These are phyloP conservation scores for Russula ochroleuca DNA, from an alignment of 768 basidiomycete species.

Conservation along the genomic window DNA sequence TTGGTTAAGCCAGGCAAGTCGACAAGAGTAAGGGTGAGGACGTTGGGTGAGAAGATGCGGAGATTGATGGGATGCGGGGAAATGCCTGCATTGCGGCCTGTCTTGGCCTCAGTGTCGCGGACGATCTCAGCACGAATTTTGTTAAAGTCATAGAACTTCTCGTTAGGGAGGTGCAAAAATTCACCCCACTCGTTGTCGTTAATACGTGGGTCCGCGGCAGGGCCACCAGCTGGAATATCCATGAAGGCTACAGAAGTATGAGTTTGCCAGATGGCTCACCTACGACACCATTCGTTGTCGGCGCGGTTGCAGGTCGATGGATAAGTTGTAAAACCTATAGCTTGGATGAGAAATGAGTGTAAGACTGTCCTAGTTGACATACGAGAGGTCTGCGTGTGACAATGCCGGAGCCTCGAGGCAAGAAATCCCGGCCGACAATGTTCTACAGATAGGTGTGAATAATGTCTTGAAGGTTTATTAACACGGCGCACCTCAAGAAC, in stretches of 20 bases:
- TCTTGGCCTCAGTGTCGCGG: conserved; percentile 96
- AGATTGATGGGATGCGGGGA: conserved; percentile 97
- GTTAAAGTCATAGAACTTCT: conserved; percentile 97
- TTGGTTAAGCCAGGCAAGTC: conserved; percentile 95
- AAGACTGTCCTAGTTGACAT: conserved; percentile 31
- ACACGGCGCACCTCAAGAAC: conserved; percentile 70
- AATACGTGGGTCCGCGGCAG: conserved; percentile 63
- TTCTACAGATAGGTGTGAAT: conserved; percentile 53
- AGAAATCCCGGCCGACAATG: conserved; percentile 96
- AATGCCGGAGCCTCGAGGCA: conserved; percentile 98
- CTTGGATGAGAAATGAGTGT: conserved; percentile 7
- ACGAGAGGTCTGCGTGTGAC: conserved; percentile 96
- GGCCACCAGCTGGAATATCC: conserved; percentile 32
- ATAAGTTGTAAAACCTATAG: conserved; percentile 88
- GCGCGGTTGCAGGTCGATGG: conserved; percentile 60
- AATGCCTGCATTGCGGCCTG: conserved; percentile 96
- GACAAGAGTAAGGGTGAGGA: conserved; percentile 94
- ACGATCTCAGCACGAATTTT: conserved; percentile 97
- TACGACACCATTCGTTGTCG: conserved; percentile 42
- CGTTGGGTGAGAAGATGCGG: conserved; percentile 95
- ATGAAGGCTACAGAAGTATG: neutral
- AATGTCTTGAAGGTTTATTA: neutral
- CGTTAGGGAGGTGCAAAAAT: conserved; percentile 91
- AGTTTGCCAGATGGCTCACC: conserved; percentile 27
- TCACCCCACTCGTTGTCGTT: conserved; percentile 99